Conservation (phyloP, 2,329 filamentous ascomycete genomes). For the Talaromyces sp. region DNA sequence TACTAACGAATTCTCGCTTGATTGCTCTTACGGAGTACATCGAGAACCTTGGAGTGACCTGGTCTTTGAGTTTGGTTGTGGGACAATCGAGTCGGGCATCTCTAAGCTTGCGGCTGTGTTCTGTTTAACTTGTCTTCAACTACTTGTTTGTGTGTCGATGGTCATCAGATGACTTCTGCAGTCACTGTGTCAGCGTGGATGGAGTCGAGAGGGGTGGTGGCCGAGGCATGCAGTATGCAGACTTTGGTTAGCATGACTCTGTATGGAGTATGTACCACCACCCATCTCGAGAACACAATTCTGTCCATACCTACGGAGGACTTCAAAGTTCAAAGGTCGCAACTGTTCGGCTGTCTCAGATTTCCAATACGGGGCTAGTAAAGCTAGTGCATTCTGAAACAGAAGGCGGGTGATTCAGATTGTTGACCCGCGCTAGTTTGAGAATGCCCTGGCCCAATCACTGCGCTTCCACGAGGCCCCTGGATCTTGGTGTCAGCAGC, state of each 20-base stretch:
- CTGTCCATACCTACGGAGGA: too few relatives aligned
- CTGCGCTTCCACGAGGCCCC: background rate
- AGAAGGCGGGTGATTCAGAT: conserved; percentile 20
- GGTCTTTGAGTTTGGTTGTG: background rate
- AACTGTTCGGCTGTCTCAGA: background rate
- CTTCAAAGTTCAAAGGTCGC: too few relatives aligned
- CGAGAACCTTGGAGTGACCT: background rate
- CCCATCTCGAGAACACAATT: background rate
- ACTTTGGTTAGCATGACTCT: background rate
- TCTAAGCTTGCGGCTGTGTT: background rate
- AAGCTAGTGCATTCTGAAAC: conserved; percentile 20
- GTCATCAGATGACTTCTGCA: background rate
- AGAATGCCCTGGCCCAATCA: conserved; percentile 1
- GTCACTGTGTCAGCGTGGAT: background rate
- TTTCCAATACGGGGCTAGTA: conserved; percentile 1
- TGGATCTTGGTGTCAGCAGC: background rate
- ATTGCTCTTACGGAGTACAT: background rate
- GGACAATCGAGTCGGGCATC: background rate
- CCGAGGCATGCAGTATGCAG: background rate
- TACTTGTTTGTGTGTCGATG: background rate
- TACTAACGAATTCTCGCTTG: background rate
- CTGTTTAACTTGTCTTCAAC: too few relatives aligned
- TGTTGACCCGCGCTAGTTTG: conserved; percentile 19
- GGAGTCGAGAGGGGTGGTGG: background rate
- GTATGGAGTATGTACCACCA: background rate